Percentiles rank a stretch among this genome's conserved stretches.
These are phyloP conservation scores for Parascedosporium putredinis DNA, from an alignment of 2,329 filamentous ascomycete genomes.

Conservation along the genomic window DNA sequence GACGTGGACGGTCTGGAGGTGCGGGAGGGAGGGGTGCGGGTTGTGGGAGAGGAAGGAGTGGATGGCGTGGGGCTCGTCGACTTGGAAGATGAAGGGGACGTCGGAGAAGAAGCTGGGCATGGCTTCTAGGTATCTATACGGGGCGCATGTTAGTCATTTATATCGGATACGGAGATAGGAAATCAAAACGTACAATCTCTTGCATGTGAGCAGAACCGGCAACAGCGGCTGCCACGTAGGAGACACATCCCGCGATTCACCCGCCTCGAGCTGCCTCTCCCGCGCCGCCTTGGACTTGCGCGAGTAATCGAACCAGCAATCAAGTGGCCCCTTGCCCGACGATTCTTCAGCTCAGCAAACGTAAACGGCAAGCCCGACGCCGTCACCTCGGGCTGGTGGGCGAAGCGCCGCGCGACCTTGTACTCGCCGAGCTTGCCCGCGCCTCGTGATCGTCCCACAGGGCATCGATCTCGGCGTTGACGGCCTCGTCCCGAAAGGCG, in stretches of 20 bases:
- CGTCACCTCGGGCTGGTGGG: background rate
- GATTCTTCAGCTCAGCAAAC: background rate
- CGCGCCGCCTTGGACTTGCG: background rate
- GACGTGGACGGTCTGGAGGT: background rate
- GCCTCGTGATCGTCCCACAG: background rate
- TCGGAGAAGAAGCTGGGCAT: constrained; percentile 1
- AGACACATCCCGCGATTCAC: background rate
- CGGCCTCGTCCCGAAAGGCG: background rate
- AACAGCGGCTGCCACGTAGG: background rate
- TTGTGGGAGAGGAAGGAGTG: background rate
- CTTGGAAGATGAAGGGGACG: background rate
- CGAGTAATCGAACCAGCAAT: background rate
- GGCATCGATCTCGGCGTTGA: background rate
- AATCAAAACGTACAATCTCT: constrained; percentile 4
- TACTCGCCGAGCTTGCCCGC: background rate
- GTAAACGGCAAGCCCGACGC: background rate
- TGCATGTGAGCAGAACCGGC: constrained; percentile 4
- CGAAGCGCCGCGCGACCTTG: background rate
- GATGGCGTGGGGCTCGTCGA: background rate
- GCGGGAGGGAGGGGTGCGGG: background rate
- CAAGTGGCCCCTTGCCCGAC: background rate
- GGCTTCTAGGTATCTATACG: constrained; percentile 5
- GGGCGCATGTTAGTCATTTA: too few relatives aligned
- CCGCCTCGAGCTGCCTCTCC: background rate
- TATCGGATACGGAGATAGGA: too few relatives aligned